Conservation (phyloP, 495 filamentous ascomycete genomes). For the Aspergillus haitiensis region DNA sequence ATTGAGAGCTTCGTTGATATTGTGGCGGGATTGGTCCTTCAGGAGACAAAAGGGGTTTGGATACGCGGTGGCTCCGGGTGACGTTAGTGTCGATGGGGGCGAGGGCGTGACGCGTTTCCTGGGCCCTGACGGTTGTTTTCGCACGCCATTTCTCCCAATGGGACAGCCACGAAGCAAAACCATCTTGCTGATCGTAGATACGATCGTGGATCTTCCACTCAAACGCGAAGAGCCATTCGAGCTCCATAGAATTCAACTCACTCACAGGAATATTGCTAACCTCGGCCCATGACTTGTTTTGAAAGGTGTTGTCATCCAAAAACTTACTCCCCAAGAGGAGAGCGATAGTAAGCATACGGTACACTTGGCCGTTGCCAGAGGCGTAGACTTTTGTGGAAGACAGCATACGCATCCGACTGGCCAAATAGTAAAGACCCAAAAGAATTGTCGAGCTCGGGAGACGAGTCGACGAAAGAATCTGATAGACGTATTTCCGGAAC, state of each 20-base stretch:
- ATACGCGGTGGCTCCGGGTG: constrained; percentile 45
- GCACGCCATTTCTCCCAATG: constrained; percentile 82
- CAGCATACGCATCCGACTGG: constrained; percentile 75
- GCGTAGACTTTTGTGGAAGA: constrained; percentile 56
- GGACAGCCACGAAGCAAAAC: constrained; percentile 76
- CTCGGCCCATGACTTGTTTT: constrained; percentile 98
- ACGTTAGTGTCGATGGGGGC: constrained; percentile 71
- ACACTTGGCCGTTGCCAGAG: constrained; percentile 70
- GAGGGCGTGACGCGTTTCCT: constrained; percentile 58
- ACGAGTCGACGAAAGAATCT: constrained; percentile 90
- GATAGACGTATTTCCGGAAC: constrained; percentile 92
- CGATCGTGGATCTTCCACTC: constrained; percentile 87
- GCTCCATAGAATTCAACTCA: constrained; percentile 88
- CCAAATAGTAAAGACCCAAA: constrained; percentile 86
- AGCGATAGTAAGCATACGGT: constrained; percentile 86
- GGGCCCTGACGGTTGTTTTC: constrained; percentile 56
- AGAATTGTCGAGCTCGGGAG: constrained; percentile 95
- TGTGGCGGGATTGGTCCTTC: constrained; percentile 52
- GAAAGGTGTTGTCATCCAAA: constrained; percentile 97
- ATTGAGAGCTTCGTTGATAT: constrained; percentile 49
- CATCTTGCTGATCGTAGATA: constrained; percentile 71
- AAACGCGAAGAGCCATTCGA: constrained; percentile 86
- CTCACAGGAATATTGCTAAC: constrained; percentile 88
- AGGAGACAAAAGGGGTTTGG: constrained; percentile 51
- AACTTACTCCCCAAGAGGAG: constrained; percentile 97